Evolutionary conservation across 495 filamentous ascomycete species (phyloP), one percentile per base, ranked within the genome.

Genomic region (Rhizodiscina lignyota): DNA sequence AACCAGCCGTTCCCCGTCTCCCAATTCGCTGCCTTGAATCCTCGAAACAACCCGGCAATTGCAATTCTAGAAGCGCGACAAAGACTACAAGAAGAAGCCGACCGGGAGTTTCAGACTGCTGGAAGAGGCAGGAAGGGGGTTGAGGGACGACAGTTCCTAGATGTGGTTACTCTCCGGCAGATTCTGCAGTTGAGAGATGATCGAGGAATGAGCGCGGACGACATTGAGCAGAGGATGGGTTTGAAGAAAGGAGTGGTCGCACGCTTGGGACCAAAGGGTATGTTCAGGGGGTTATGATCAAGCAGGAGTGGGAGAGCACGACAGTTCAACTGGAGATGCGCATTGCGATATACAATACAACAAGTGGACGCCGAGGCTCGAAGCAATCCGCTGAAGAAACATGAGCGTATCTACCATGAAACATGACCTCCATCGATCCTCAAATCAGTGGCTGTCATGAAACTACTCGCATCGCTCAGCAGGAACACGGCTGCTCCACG

Each of bases 391-490:
- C 24, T 13, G 24, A 27, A 27, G 6, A 27, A 8, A 6, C 6
- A 13, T 13, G 24, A 13, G 8, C 6, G 24, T 13, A 6, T 6
- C 24, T 49, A 59, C 55, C 55, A 59, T 3, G 50, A 36, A 26
- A 47, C 34, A 43, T 60, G 51, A 4, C 52, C 54, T 2, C 56
- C 56, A 43, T 58, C 54, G 29, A 56, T 56, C 24, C 44, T 38
- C 37, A 57, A 20, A 45, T 57, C 54, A 4, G 35, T 30, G 10
- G 44, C 56, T 32, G 45, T 43, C 80, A 92, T 91, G 58, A 83
- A 91, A 47, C 70, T 74, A 58, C 79, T 85, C 18, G 82, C 86
- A 47, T 91, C 77, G 42, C 79, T 83, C 32, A 93, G 62, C 48
- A 92, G 59, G 60, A 93, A 93, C 6, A 51, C 50, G 2, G 43